Base-by-base conservation (phyloP, 345 rosid genomes). In the Linum trigynum region DNA sequence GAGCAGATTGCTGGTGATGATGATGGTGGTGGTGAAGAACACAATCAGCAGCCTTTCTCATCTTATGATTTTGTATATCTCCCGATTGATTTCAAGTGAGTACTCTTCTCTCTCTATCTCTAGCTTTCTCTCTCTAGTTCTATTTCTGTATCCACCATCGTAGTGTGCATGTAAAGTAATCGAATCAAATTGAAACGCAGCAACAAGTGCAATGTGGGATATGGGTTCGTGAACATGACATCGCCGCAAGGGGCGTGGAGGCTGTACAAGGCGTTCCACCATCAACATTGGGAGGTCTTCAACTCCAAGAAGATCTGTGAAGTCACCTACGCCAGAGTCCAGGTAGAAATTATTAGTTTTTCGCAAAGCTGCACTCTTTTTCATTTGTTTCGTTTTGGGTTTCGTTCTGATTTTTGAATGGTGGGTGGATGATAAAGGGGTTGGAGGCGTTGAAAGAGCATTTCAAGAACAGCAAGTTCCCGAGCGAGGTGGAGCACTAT, bases 151-250 rank as follows among this genome's bases (percentile, higher is more conserved):
- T 11, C 5, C 5, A 23, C 4, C 58, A 11, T 7, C 16, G 42
- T 11, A 40, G 50, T 61, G 41, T 10, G 36, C 14, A 7, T 32
- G 5, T 3, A 16, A 15, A 60, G 0, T 7, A 11, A 35, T 36
- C 40, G n/a, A 36, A 10, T n/a, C 2, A 17, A 58, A 58, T n/a
- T 16, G 7, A 3, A 17, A 45, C 77, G 70, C 78, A 91, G 99
- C 74, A 88, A 85, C 83, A 85, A 88, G 62, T 87, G 99, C 79
- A 94, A 88, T 71, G 87, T 94, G 72, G 99, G 99, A 65, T 94
- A 94, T 77, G 99, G 96, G 68, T 94, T 94, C 71, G 99, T 88
- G 78, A 94, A 94, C 83, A 88, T 94, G 96, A 94, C 99, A 3
- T 80, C 92, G 2, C 86, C 96, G 5, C 77, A 74, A 74, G 99